A percentile compares a stretch with the other conserved stretches of the same genome.
phyloP scores from a whole-genome alignment of 139 green algal genomes.

The Chlorella sorokiniana region DNA sequence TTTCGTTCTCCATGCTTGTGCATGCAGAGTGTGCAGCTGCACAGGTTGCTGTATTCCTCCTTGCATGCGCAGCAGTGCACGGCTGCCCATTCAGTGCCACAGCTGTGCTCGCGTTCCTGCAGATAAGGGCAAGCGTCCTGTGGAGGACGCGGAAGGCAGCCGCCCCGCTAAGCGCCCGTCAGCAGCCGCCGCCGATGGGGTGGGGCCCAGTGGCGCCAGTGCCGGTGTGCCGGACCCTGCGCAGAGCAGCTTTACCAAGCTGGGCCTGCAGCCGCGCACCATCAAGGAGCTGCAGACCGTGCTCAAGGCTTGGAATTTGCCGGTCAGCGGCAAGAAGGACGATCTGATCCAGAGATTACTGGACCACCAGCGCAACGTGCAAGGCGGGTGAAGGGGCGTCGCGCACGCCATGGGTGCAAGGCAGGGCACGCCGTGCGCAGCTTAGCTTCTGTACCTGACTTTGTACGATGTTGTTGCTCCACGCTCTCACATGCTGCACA shows the following conservation, averaged over 20 bases:
- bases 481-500: background rate
- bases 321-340: slow-evolving; percentile 54
- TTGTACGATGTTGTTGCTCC: too few species aligned
- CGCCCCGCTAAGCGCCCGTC: slow-evolving; percentile 21
- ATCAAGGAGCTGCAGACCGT: slow-evolving; percentile 58
- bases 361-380: slow-evolving; percentile 25
- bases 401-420: too few species aligned
- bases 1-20: too few species aligned
- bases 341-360: slow-evolving; percentile 52
- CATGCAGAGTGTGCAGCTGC: too few species aligned
- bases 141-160: slow-evolving; percentile 10
- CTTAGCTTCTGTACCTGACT: too few species aligned
- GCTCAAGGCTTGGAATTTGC: slow-evolving; percentile 38
- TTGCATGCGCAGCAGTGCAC: background rate
- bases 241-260: slow-evolving; percentile 22
- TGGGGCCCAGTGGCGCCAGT: slow-evolving; percentile 11
- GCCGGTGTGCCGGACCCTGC: background rate
- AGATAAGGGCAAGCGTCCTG: slow-evolving; percentile 45
- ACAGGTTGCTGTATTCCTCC: background rate
- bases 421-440: too few species aligned
- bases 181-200: slow-evolving; percentile 5
- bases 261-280: slow-evolving; percentile 39
- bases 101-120: background rate
- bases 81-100: background rate
- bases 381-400: background rate